Percentiles rank a stretch among this genome's conserved stretches.
These are phyloP conservation scores for Cadophora malorum DNA, from an alignment of 2,329 filamentous ascomycete species.

Conservation along the genomic window DNA sequence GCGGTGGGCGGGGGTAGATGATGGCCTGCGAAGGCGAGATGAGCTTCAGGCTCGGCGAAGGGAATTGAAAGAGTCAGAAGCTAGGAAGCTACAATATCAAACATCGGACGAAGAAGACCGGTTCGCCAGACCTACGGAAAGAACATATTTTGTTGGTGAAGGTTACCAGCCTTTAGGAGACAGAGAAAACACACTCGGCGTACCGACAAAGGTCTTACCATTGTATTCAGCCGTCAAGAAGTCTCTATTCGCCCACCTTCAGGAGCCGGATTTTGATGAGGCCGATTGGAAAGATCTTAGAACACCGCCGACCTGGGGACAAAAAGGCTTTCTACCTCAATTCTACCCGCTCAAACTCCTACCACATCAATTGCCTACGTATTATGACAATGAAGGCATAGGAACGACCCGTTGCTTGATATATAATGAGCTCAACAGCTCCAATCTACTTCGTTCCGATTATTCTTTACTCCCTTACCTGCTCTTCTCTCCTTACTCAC, in stretches of 20 bases:
- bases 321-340: neutral
- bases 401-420: conserved; percentile 29
- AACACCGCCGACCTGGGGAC: neutral
- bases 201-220: conserved; percentile 34
- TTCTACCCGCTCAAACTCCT: neutral
- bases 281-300: conserved; percentile 65
- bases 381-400: conserved; percentile 22
- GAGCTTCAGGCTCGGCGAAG: conserved; percentile 37
- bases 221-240: conserved; percentile 40
- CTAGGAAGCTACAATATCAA: conserved; percentile 13
- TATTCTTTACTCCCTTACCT: conserved; percentile 45
- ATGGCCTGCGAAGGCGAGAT: conserved; percentile 39
- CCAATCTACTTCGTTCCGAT: conserved; percentile 28
- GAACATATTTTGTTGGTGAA: conserved; percentile 19
- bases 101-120: conserved; percentile 12
- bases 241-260: conserved; percentile 37
- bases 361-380: conserved; percentile 17
- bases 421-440: conserved; percentile 35
- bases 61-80: conserved; percentile 36
- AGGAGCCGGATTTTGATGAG: conserved; percentile 24
- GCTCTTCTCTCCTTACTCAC: conserved; percentile 45
- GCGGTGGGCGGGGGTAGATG: conserved; percentile 42
- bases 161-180: neutral
- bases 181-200: neutral
- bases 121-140: conserved; percentile 26